Conservation (phyloP, 192 early-diverging fungal genomes). For the Gryganskiella cystojenkinii region DNA sequence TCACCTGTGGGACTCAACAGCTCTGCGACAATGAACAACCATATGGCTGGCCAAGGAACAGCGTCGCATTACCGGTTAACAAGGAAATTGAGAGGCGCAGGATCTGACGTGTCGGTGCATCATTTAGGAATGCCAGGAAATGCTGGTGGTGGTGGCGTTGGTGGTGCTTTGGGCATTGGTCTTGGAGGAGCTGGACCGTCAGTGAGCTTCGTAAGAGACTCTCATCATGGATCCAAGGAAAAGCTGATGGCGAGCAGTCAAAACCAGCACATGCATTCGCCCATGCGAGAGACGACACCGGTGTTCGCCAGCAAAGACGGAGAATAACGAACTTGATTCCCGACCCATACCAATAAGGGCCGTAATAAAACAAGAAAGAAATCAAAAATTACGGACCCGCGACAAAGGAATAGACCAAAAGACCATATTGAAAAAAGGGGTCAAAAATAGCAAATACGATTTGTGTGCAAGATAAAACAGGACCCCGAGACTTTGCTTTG, state of each 20-base stretch:
- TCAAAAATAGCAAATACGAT: too few species aligned
- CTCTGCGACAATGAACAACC: not conserved
- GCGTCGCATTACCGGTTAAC: slow-evolving; percentile 25
- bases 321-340: slow-evolving; percentile 16
- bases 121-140: slow-evolving; percentile 17
- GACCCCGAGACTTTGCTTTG: too few species aligned
- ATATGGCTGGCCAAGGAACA: slow-evolving; percentile 45
- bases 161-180: too few species aligned
- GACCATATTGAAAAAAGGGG: too few species aligned
- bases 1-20: slow-evolving; percentile 24
- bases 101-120: slow-evolving; percentile 39
- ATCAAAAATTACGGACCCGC: not conserved
- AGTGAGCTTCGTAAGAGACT: slow-evolving; percentile 6
- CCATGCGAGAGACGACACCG: slow-evolving; percentile 50
- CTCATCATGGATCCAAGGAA: slow-evolving; percentile 39
- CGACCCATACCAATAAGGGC: not conserved
- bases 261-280: slow-evolving; percentile 32
- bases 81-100: slow-evolving; percentile 39
- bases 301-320: slow-evolving; percentile 38
- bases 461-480: too few species aligned
- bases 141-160: too few species aligned
- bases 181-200: not conserved
- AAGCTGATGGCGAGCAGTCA: slow-evolving; percentile 10
- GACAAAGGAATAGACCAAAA: too few species aligned
- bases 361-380: not conserved